Evolutionary conservation across 306 rosid species (phyloP), one percentile per base, ranked within the genome.

Genomic region (Sophora flavescens): DNA sequence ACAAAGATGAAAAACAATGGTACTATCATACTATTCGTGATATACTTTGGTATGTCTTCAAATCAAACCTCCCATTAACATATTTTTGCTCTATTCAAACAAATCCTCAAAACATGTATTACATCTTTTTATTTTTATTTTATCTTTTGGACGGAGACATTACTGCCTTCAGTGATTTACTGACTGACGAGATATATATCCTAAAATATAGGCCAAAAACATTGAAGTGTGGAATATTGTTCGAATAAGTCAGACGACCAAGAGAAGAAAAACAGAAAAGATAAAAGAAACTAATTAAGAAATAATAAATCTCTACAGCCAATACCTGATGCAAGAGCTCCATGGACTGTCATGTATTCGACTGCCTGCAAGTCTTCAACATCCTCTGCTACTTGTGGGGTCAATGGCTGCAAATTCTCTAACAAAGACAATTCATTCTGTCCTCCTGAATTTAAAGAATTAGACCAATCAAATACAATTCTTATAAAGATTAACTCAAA

Each of bases 311-410:
- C 36, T 72, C 16, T 18, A 18, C 10, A 58, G 81, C 44, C 58
- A 63, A 74, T 82, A 90, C 98, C 96, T 75, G 93, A 78, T 80
- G 92, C 82, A 75, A 87, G 79, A 80, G 93, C 82, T 79, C 98
- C 98, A 2, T 85, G 91, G 54, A 89, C 86, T n/a, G 86, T 79
- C 80, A 91, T 76, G 83, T 69, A 86, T 68, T 94, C 97, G 38
- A 88, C 82, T 17, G 93, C 83, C 39, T 82, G 86, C 64, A 67
- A 50, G 85, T 91, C 98, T 80, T 85, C 89, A 14, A 75, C 78
- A 56, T 86, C 86, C 65, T 88, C 87, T 7, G 84, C 68, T 77
- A 83, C 62, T 78, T 89, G 93, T 35, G 97, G 97, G 36, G 97
- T 94, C 84, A 94, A 80, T 0, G 97, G 77, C 74, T 85, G 89